Evolutionary conservation across 1,139 yeast genomes (phyloP).

Genomic region (Pichia sp.): DNA sequence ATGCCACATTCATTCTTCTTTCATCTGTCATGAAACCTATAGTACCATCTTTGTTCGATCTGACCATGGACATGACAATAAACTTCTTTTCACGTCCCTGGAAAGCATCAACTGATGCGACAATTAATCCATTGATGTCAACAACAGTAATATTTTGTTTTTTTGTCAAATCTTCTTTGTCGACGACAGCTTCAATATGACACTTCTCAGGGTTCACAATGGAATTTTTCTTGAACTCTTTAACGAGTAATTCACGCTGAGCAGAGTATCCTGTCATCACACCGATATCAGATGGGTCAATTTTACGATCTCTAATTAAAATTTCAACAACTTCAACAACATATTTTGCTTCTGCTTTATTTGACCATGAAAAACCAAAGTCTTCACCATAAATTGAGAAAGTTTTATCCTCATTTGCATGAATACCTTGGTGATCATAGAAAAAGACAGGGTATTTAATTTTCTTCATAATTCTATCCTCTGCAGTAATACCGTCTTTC

Average conservation of each 20-base stretch:
- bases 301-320: slow-evolving; percentile 46
- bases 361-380: slow-evolving; percentile 24
- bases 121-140: slow-evolving; percentile 55
- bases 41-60: slow-evolving; percentile 71
- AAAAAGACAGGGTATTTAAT: slow-evolving; percentile 24
- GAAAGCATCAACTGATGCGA: slow-evolving; percentile 86
- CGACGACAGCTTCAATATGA: slow-evolving; percentile 36
- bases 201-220: slow-evolving; percentile 48
- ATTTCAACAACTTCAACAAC: slow-evolving; percentile 40
- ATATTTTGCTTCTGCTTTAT: slow-evolving; percentile 42
- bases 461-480: slow-evolving; percentile 31
- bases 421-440: slow-evolving; percentile 15
- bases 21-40: slow-evolving; percentile 87
- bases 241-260: slow-evolving; percentile 55
- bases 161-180: slow-evolving; percentile 22
- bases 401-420: slow-evolving; percentile 15
- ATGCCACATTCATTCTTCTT: slow-evolving; percentile 82
- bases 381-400: slow-evolving; percentile 18
- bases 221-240: slow-evolving; percentile 39
- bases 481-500: slow-evolving; percentile 51
- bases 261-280: slow-evolving; percentile 67
- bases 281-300: slow-evolving; percentile 47
- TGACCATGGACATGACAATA: slow-evolving; percentile 79
- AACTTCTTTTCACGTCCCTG: slow-evolving; percentile 93
- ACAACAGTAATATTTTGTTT: slow-evolving; percentile 34